A percentile compares a stretch with the other conserved stretches of the same genome.
phyloP scores from a whole-genome alignment of 129 eudicot genomes.

The Flaveria sonorensis region DNA sequence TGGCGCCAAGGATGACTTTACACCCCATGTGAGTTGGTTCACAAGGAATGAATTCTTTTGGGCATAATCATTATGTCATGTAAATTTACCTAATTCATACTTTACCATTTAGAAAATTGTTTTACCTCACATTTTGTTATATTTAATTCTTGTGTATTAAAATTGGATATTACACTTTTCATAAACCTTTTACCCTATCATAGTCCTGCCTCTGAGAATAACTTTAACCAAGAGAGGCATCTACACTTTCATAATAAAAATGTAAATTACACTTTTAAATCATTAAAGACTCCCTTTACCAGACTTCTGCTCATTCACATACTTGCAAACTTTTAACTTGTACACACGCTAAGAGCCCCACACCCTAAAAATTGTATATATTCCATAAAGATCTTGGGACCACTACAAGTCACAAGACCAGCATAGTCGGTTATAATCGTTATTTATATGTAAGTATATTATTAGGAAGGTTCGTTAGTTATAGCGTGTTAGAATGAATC shows the following conservation, averaged over 20 bases:
- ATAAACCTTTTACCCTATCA: not conserved
- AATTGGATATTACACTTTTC: not conserved
- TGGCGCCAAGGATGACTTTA: conserved; percentile 35
- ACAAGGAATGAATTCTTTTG: conserved; percentile 26
- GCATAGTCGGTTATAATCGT: not conserved
- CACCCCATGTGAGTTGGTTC: conserved; percentile 33
- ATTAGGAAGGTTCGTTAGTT: not conserved
- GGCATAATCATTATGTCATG: conserved; percentile 5
- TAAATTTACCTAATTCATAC: not conserved
- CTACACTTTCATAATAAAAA: not conserved
- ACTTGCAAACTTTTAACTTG: conserved; percentile 7
- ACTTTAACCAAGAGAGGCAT: conserved; percentile 15
- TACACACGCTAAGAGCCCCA: conserved; percentile 1
- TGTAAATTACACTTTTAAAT: conserved; percentile 2
- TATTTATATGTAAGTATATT: not conserved
- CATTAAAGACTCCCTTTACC: not conserved
- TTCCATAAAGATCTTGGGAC: conserved; percentile 6
- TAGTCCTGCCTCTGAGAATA: not conserved
- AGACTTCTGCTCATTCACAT: not conserved
- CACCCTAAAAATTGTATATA: conserved; percentile 2
- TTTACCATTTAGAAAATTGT: not conserved
- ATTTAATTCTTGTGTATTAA: not conserved
- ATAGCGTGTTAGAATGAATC: not conserved
- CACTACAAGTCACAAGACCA: conserved; percentile 10
- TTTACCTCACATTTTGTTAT: not conserved